Percentiles rank a stretch among this genome's conserved stretches.
Evolutionary conservation across 2,329 filamentous ascomycete genomes (phyloP).

Genomic region (Aureobasidium sp.): DNA sequence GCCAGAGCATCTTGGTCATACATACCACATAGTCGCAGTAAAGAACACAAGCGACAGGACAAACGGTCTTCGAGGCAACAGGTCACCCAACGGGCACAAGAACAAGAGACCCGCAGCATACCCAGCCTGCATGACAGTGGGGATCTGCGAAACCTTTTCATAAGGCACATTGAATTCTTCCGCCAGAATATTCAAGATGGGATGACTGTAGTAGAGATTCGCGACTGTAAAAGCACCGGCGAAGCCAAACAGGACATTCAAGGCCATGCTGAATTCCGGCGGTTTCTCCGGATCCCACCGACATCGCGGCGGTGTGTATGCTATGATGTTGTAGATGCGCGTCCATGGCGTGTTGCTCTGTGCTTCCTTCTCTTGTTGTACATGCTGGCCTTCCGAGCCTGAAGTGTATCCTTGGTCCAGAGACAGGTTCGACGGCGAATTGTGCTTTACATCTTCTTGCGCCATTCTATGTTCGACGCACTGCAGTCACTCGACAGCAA

Average conservation of each 20-base stretch:
- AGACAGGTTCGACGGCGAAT: neutral
- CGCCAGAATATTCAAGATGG: slow-evolving; percentile 68
- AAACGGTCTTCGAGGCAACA: slow-evolving; percentile 57
- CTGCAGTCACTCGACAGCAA: neutral
- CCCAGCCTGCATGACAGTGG: slow-evolving; percentile 69
- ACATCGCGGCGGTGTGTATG: slow-evolving; percentile 56
- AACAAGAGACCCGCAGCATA: slow-evolving; percentile 68
- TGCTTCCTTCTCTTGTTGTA: neutral
- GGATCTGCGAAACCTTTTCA: slow-evolving; percentile 57
- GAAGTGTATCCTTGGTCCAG: neutral
- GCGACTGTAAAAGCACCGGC: slow-evolving; percentile 63
- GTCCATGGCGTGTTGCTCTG: slow-evolving; percentile 17
- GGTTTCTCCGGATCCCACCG: slow-evolving; percentile 59
- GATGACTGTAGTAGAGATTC: slow-evolving; percentile 74
- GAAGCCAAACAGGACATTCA: slow-evolving; percentile 64
- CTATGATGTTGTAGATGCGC: slow-evolving; percentile 28
- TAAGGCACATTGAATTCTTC: slow-evolving; percentile 61
- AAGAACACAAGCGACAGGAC: slow-evolving; percentile 54
- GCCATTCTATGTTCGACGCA: neutral
- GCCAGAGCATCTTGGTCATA: slow-evolving; percentile 23
- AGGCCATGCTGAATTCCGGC: slow-evolving; percentile 55
- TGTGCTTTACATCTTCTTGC: neutral
- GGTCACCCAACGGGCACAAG: slow-evolving; percentile 66
- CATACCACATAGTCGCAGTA: slow-evolving; percentile 54
- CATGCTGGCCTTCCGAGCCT: neutral